Base-by-base conservation (phyloP, 2,329 filamentous ascomycete genomes). In the Setomelanomma holmii region DNA sequence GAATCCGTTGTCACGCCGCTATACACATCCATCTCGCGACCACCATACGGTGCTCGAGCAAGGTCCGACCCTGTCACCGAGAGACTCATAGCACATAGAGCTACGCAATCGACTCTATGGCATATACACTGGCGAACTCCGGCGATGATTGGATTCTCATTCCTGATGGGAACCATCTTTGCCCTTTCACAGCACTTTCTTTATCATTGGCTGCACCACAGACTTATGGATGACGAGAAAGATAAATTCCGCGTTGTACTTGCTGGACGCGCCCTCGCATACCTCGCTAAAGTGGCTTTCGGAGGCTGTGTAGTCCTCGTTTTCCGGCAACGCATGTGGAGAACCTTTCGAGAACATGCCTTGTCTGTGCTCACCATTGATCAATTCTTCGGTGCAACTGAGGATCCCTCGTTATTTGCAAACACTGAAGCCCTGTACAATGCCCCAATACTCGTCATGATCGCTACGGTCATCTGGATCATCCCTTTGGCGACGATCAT, bases 61-160 rank as follows among this genome's bases (percentile, higher is more conserved):
- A 58, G 63, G 39, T 64, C 62, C 1, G 67, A 72, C 53, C 58
- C 67, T 2, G 62, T 60, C 46, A 71, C 64, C 0, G 61, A 72
- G 39, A 58, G 62, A 19, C 62, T 72, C 20, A 72, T 72, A 24
- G 61, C 63, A 40, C 66, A 65, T 34, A 47, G 67, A 22, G 59
- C 67, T 14, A 70, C 66, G 1, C 61, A 71, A 50, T 64, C 66
- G 39, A 56, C 66, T 12, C 39, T 60, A 41, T 72, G 68, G 68
- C 61, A 55, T 17, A 53, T 72, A 23, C 68, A 75, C 49, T 79
- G 75, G 76, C 73, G 71, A 17, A 67, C 58, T n/a, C 70, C 71
- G 0, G 34, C 34, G 11, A 36, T 36, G 34, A 36, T 36, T 40
- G 49, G 57, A 2, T 45, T 56, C 23, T 56, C 66, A 0, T 72